Conservation (phyloP, 345 rosid species). For the Salix purpurea region DNA sequence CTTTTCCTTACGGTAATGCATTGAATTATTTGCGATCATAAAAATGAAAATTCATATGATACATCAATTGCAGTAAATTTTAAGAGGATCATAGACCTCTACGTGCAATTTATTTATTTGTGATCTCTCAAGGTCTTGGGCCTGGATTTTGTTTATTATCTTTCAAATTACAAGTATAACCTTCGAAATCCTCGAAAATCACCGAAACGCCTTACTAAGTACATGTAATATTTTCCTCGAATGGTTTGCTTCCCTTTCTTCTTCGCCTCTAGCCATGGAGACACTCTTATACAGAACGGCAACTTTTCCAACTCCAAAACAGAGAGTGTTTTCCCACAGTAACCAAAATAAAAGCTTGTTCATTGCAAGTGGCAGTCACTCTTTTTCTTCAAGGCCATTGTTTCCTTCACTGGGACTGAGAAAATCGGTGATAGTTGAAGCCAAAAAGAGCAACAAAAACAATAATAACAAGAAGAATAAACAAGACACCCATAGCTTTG, state of each 20-base stretch:
- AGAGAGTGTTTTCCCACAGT: conserved; percentile 4
- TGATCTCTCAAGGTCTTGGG: no score
- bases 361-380: conserved; percentile 4
- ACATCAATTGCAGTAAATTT: no score
- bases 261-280: conserved; percentile 35
- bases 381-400: background rate
- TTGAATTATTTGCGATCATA: background rate
- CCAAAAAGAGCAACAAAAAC: conserved; percentile 34
- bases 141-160: no score
- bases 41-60: no score
- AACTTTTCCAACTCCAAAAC: conserved; percentile 22
- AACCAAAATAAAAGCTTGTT: conserved; percentile 18
- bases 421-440: conserved; percentile 42
- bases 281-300: conserved; percentile 36
- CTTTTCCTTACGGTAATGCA: background rate
- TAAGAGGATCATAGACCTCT: no score
- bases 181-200: background rate
- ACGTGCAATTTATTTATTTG: no score
- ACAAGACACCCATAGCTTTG: conserved; percentile 54
- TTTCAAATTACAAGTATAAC: background rate
- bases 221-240: background rate
- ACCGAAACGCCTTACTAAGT: background rate
- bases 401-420: conserved; percentile 25
- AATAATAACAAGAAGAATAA: conserved; percentile 23
- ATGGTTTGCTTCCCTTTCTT: background rate